phyloP scores from a whole-genome alignment of 495 filamentous ascomycete genomes.

The Hyaloscypha variabilis region DNA sequence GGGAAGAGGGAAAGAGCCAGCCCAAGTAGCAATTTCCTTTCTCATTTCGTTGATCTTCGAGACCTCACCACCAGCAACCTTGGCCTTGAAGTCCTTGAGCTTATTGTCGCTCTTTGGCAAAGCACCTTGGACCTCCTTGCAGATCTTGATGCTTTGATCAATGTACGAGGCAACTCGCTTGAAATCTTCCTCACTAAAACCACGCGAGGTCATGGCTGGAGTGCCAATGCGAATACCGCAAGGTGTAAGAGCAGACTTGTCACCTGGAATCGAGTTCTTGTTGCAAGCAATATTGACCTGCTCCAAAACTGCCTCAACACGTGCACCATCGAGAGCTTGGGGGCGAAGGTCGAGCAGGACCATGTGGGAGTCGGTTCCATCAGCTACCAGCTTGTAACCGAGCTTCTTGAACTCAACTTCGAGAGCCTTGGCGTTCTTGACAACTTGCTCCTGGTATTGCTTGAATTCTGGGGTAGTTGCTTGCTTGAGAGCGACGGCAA shows the following conservation, averaged over 20 bases:
- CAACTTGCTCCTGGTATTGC: conserved; percentile 90
- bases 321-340: conserved; percentile 83
- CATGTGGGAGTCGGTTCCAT: conserved; percentile 98
- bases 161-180: conserved; percentile 89
- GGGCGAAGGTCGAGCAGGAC: conserved; percentile 90
- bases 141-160: conserved; percentile 77
- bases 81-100: conserved; percentile 98
- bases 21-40: conserved; percentile 90
- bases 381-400: conserved; percentile 90
- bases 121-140: conserved; percentile 78
- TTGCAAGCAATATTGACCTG: conserved; percentile 99
- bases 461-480: conserved; percentile 92
- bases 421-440: conserved; percentile 89
- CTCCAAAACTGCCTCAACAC: conserved; percentile 95
- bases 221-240: conserved; percentile 94
- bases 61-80: conserved; percentile 77
- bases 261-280: conserved; percentile 98
- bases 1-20: conserved; percentile 88
- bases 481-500: conserved; percentile 96
- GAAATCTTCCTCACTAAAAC: conserved; percentile 93
- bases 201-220: conserved; percentile 94
- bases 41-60: conserved; percentile 77
- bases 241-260: conserved; percentile 96
- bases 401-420: conserved; percentile 79
- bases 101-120: conserved; percentile 98